Evolutionary conservation across 768 basidiomycete genomes (phyloP), one percentile per base, ranked within the genome.

Genomic region (Lactifluus echinatus): DNA sequence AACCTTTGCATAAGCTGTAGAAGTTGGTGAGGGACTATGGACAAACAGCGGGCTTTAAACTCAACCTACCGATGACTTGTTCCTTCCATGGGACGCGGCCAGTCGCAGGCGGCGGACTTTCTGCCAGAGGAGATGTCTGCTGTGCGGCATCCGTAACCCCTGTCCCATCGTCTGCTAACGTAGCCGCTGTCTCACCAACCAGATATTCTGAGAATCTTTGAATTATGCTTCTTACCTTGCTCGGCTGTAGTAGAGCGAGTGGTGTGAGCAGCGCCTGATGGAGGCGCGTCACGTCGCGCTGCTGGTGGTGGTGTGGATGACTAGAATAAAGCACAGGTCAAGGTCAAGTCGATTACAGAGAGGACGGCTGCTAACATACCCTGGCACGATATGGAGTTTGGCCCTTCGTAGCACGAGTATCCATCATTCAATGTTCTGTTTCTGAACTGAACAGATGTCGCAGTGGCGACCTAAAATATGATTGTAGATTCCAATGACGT

Each of bases 31-130:
- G 15, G 8, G 28, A 28, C 1, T 1, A 11, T 5, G 11, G 40
- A 21, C 21, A 21, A 10, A 2, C 23, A 23, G 11, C 21, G 7
- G 40, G 40, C n/a, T 40, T 7, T 5, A 43, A 14, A 26, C 5
- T 53, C 40, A 19, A 61, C 74, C 24, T 58, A 80, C 82, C 82
- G 45, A 82, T 75, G 8, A 82, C 78, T 56, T 72, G 75, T 45
- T 84, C 81, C 66, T 81, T 83, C 71, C 83, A 84, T 14, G 81
- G 73, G 29, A 77, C 73, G 50, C 72, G 68, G 31, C 54, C 68
- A 49, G 57, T 63, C 12, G 65, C 56, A 24, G 50, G 5, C 6
- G 50, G 28, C 19, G 55, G 55, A 15, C 29, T 24, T 17, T 12
- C 39, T 64, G 47, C 15, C n/a, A n/a, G n/a, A 64, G 69, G 29